Evolutionary conservation across 305 asterid genomes (phyloP), one percentile per base, ranked within the genome.

Genomic region (Fraxinus angustifolia): DNA sequence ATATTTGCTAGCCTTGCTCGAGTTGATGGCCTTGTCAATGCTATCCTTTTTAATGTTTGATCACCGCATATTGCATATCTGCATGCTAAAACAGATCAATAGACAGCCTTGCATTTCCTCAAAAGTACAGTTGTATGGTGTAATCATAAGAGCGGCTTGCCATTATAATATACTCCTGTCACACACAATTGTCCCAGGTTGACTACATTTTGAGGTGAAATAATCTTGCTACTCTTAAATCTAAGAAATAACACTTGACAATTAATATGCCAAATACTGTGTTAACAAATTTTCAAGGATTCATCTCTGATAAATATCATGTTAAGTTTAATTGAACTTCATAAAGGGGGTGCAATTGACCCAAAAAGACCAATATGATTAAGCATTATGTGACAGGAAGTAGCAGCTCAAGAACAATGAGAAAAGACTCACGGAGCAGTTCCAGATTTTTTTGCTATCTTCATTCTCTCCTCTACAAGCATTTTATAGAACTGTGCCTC

Each of bases 51-150:
- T 87, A 95, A 87, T 82, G 99, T 94, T 84, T 80, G 92, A 89
- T 95, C 99, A 75, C 99, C 98, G 83, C 97, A 95, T 83, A 95
- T 85, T 87, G 99, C 98, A 87, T 95, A 95, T 79, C 99, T 95
- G 92, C 89, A 84, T 79, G 87, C 60, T 70, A 60, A 76, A 83
- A 71, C 14, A 14, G 78, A 75, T 87, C 58, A 83, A 77, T 68
- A 83, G 53, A 81, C 76, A 70, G 30, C 36, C 48, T 80, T 48
- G 30, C 23, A 48, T 80, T 68, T 77, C 71, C 4, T 38, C 68
- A 48, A 67, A 36, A 74, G 77, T 65, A 72, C 76, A 71, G 45
- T 33, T 72, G 12, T 6, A 72, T 17, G 2, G 26, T 53, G 42
- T 34, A 72, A 72, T 71, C 45, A 70, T 34, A 28, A 36, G 14